Base-by-base conservation (phyloP, 2,329 filamentous ascomycete genomes). In the Tolypocladium pustulatum region DNA sequence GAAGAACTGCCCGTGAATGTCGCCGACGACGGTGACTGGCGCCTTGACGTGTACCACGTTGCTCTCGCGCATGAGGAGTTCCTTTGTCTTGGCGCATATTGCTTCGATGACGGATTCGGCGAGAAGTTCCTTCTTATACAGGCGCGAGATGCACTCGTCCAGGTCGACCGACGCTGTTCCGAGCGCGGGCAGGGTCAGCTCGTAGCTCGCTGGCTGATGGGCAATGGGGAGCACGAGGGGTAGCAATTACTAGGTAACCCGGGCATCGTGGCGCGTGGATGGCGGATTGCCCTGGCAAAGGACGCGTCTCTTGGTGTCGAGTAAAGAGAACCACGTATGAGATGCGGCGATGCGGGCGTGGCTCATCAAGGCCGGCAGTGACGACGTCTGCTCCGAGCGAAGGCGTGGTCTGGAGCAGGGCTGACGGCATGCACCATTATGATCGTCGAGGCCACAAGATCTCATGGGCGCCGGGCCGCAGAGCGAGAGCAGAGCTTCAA, bases 1-100 rank as follows among this genome's bases (percentile, higher is more conserved):
- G 75, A 93, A 97, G 78, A 99, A 99, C 75, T 99, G 94, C 60
- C 94, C 94, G 74, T 99, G 94, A 65, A 99, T 99, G 73, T 99
- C 94, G 65, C 94, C 94, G 43, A 99, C 94, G 12, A 99, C 94
- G 20, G 94, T 99, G 60, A 99, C 91, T 2, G 94, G 94, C 37
- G 94, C 92, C 67, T 86, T 86, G 62, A 99, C 95, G 73, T 99
- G 94, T 61, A 99, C 94, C 62, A 99, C 94, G 76, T 99, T 99
- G 83, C 93, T 97, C 84, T 99, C 94, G 72, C 95, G 93, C 94
- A 99, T 99, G 66, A 99, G 83, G 66, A 99, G 81, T 79, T 99
- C 94, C 72, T 99, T 99, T 27, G 95, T 94, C 75, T 99, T 99
- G 74, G 94, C 92, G 78, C 94, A 99, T 85, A 99, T 93, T 69